A percentile compares a stretch with the other conserved stretches of the same genome.
phyloP scores from a whole-genome alignment of 768 basidiomycete genomes.

The Crepidotus variabilis region DNA sequence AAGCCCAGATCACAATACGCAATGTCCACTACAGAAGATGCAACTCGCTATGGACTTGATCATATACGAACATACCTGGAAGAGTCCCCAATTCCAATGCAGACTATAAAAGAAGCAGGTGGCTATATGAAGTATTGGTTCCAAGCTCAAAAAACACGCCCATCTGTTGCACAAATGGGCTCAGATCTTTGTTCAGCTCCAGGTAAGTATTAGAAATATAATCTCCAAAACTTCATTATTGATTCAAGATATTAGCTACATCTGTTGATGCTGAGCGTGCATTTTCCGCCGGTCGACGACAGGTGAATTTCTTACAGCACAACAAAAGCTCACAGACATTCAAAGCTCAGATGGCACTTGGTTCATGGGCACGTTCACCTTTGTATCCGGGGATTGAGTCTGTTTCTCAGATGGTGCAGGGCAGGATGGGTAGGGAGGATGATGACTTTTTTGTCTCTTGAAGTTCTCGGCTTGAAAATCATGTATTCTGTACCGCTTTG shows the following conservation, averaged over 20 bases:
- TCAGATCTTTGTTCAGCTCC: conserved; percentile 23
- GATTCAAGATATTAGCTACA: conserved; percentile 10
- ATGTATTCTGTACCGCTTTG: too few species aligned
- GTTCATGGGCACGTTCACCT: conserved; percentile 25
- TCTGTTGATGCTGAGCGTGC: conserved; percentile 33
- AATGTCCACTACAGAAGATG: background rate
- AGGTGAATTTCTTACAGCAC: conserved; percentile 29
- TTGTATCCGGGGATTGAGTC: conserved; percentile 17
- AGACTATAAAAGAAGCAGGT: conserved; percentile 8
- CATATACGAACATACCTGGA: conserved; percentile 19
- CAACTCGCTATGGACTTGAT: conserved; percentile 5
- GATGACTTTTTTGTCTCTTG: too few species aligned
- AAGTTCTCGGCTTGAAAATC: too few species aligned
- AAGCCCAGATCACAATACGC: background rate
- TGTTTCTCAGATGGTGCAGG: too few species aligned
- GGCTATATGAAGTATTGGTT: conserved; percentile 19
- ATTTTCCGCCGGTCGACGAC: conserved; percentile 27
- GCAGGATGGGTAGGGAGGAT: too few species aligned
- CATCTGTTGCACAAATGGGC: conserved; percentile 20
- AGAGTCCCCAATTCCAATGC: conserved; percentile 5
- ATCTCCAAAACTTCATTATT: background rate
- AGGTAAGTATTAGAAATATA: conserved; percentile 8
- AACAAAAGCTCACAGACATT: conserved; percentile 29
- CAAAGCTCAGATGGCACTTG: conserved; percentile 26
- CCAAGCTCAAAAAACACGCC: background rate